Conservation (phyloP, 192 early-diverging fungal genomes). For the Podila minutissima region DNA sequence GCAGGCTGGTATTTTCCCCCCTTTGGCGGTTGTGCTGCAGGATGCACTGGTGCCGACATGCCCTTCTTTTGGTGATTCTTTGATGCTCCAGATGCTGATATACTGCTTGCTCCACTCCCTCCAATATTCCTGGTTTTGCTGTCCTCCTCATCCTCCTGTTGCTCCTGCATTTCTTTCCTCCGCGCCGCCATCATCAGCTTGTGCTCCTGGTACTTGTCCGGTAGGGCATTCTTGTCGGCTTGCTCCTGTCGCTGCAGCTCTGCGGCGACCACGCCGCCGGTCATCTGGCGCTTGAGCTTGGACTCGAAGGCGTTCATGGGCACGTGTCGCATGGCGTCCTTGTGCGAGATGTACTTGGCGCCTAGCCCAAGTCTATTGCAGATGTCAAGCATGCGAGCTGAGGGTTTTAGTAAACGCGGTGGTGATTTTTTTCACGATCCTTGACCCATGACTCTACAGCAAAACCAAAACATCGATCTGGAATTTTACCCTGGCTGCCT, state of each 20-base stretch:
- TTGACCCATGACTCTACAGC: neutral
- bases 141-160: conserved; percentile 34
- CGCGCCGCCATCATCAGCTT: conserved; percentile 48
- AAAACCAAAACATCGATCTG: neutral
- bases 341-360: conserved; percentile 62
- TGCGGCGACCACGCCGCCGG: conserved; percentile 23
- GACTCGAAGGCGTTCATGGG: conserved; percentile 48
- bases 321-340: conserved; percentile 57
- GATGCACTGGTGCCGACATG: neutral
- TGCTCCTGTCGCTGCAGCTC: conserved; percentile 23
- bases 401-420: neutral
- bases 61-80: neutral
- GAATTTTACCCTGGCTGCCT: conserved; percentile 37
- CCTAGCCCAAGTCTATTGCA: conserved; percentile 58
- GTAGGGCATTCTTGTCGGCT: conserved; percentile 33
- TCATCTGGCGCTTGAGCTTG: conserved; percentile 53
- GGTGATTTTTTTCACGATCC: neutral
- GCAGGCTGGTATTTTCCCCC: conserved; percentile 25
- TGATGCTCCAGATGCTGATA: conserved; percentile 1
- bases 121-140: conserved; percentile 43
- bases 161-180: conserved; percentile 38
- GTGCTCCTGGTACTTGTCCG: conserved; percentile 54
- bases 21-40: neutral
- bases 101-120: neutral
- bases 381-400: neutral